Base-by-base conservation (phyloP, 2,329 filamentous ascomycete genomes). In the Claviceps fusiformis region DNA sequence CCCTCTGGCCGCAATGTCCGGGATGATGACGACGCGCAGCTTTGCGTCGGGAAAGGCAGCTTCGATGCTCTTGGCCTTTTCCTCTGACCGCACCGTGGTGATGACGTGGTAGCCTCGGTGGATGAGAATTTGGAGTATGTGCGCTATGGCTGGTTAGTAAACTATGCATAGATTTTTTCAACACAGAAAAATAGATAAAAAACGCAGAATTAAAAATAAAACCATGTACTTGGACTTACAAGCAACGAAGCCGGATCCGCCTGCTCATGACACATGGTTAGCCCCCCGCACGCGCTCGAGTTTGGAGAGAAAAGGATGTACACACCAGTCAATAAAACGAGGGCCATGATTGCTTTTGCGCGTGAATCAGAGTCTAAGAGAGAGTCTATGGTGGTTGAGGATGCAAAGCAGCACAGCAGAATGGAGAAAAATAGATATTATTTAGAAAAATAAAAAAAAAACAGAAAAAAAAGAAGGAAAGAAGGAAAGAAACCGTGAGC, bases 1-100 rank as follows among this genome's bases (percentile, higher is more conserved):
- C 55, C 78, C 77, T 47, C 82, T 77, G 63, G 82, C 69, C 3
- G 87, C 86, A 61, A 95, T 87, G 65, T 95, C 89, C 19, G 85
- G 81, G 29, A 95, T 88, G 61, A 93, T 82, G 55, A 67, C 71
- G 13, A 78, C 70, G 37, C 69, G 63, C 19, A 83, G 75, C 37
- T 71, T 70, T 15, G 73, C 70, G 56, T 62, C 63, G 2, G 75
- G 70, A 63, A 80, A 72, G 10, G 77, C 74, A 53, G 71, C 68
- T 50, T 73, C 73, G 58, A 82, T 76, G 60, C 72, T 73, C 48
- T 71, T 60, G 19, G 78, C 78, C 63, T 82, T 81, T 50, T 73
- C 70, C 58, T 80, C 72, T 49, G 72, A 74, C 49, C 79, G 75
- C 54, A 81, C 78, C 0, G 79, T 82, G 43, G 78, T 80, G 57